Percentiles rank a stretch among this genome's conserved stretches.
These are phyloP conservation scores for Coriolopsis trogii DNA, from an alignment of 1,284 basidiomycete genomes.

Conservation along the genomic window DNA sequence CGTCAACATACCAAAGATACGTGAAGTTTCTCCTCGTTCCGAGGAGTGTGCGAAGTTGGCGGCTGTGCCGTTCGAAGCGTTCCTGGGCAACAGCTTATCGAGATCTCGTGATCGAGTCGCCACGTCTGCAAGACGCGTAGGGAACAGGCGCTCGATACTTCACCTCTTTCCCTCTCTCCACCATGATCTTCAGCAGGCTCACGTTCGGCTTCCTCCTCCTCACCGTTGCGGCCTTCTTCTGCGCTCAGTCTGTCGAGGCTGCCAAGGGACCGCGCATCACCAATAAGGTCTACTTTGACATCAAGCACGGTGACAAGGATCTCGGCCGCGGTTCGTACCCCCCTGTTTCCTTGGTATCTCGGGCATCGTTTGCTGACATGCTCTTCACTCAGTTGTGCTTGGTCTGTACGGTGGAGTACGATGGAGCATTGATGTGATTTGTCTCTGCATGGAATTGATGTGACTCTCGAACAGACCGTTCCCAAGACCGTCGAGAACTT, in stretches of 20 bases:
- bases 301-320: conserved; percentile 84
- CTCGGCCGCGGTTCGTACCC: conserved; percentile 76
- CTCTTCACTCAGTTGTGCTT: conserved; percentile 61
- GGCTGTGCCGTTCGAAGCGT: no score
- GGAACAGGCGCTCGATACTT: background rate
- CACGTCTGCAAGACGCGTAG: conserved; percentile 18
- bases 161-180: conserved; percentile 18
- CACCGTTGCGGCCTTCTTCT: conserved; percentile 71
- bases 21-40: no score
- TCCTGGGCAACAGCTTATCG: background rate
- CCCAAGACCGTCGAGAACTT: conserved; percentile 77
- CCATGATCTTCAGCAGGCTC: conserved; percentile 57
- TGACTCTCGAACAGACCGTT: conserved; percentile 64
- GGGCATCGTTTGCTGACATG: conserved; percentile 9
- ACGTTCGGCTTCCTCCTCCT: conserved; percentile 65
- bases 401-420: conserved; percentile 81
- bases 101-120: conserved; percentile 17
- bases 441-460: conserved; percentile 36
- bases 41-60: no score
- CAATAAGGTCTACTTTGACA: conserved; percentile 92
- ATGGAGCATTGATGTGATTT: background rate
- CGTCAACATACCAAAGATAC: no score
- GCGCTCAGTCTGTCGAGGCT: conserved; percentile 69
- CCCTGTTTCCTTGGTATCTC: conserved; percentile 9
- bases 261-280: conserved; percentile 85